Evolutionary conservation across 352 stramenopile species (phyloP).

Genomic region (Aphanomyces stellatus): DNA sequence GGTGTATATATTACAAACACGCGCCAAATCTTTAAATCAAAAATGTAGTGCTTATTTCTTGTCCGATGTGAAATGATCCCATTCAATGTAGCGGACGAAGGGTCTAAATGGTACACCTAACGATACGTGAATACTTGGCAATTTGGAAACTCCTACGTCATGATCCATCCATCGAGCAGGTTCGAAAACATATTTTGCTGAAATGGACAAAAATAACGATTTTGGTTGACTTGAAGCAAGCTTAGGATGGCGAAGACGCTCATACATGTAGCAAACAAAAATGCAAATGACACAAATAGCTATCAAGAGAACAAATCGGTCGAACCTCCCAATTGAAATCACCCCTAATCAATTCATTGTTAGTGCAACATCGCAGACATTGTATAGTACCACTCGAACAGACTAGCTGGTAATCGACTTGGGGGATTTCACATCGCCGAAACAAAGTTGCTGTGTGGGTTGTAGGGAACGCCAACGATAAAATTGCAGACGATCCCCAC

Average conservation of each 20-base stretch:
- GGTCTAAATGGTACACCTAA: constrained; percentile 4
- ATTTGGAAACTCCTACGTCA: neutral
- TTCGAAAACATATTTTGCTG: neutral
- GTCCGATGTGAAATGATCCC: neutral
- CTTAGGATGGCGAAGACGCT: neutral
- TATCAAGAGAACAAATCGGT: neutral
- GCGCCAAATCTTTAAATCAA: neutral
- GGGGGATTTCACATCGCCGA: neutral
- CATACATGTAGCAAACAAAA: neutral
- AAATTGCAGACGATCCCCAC: neutral
- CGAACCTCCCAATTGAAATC: neutral
- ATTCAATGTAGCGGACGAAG: neutral
- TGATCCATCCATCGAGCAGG: neutral
- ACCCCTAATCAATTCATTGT: neutral
- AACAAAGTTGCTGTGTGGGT: neutral
- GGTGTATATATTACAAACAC: neutral
- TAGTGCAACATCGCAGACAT: neutral
- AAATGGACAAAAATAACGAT: neutral
- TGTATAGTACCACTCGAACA: neutral
- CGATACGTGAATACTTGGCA: neutral
- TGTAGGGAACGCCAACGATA: neutral
- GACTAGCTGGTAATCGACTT: neutral
- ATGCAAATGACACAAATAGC: neutral
- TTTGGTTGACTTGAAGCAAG: neutral
- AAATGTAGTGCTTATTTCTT: neutral